These are phyloP conservation scores for Thinopyrum elongatum DNA, from an alignment of 176 grass and related monocot genomes.

Conservation along the genomic window DNA sequence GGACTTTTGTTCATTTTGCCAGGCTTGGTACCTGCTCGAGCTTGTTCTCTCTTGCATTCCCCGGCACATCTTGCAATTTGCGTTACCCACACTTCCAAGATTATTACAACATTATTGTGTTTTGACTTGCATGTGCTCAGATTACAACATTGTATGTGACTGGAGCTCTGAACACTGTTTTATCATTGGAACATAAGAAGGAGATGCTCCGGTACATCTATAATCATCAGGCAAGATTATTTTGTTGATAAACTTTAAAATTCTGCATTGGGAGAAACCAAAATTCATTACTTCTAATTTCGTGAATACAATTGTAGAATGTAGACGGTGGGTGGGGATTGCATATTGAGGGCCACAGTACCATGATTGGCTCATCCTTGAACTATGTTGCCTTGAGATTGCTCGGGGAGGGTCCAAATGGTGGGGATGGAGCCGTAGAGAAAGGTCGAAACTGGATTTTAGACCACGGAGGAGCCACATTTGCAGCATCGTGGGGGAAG, in stretches of 20 bases:
- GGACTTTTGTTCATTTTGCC: slow-evolving; percentile 82
- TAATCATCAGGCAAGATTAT: slow-evolving; percentile 38
- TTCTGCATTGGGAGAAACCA: no score
- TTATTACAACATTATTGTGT: no score
- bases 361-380: slow-evolving; percentile 79
- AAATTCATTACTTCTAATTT: no score
- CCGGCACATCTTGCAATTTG: slow-evolving; percentile 30
- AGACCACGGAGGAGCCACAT: slow-evolving; percentile 75
- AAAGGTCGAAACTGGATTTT: slow-evolving; percentile 76
- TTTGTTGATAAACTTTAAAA: slow-evolving; percentile 4
- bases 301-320: slow-evolving; percentile 43
- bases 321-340: slow-evolving; percentile 37
- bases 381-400: slow-evolving; percentile 75
- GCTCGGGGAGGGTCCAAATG: slow-evolving; percentile 65
- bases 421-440: slow-evolving; percentile 70
- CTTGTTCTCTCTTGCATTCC: slow-evolving; percentile 2
- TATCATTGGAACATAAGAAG: no score
- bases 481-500: slow-evolving; percentile 83
- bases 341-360: slow-evolving; percentile 72
- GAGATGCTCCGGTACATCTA: no score
- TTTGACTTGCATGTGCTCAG: slow-evolving; percentile 35
- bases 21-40: slow-evolving; percentile 53
- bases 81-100: no score
- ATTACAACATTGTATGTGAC: no score
- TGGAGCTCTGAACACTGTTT: no score